Conservation (phyloP, 805 yeast genomes). For the Kregervanrija pseudodelftensis region DNA sequence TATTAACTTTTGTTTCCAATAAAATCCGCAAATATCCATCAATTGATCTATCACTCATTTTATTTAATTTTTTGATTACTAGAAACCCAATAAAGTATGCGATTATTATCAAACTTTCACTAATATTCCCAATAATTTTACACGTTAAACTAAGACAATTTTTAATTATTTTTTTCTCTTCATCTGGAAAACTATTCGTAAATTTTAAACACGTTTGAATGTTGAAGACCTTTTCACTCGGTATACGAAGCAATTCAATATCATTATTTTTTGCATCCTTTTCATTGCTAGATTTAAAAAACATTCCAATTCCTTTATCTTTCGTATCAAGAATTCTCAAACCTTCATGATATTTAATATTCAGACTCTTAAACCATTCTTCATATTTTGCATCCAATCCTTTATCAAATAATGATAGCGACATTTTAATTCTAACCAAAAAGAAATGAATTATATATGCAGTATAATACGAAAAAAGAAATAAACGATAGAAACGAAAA, state of each 20-base stretch:
- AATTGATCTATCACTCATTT: slow-evolving; percentile 5
- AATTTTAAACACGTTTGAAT: slow-evolving; percentile 24
- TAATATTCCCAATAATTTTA: slow-evolving; percentile 12
- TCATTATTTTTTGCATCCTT: slow-evolving; percentile 1
- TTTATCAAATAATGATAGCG: too few relatives aligned
- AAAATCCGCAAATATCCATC: slow-evolving; percentile 30
- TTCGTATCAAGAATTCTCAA: slow-evolving; percentile 11
- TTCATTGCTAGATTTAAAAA: slow-evolving; percentile 11
- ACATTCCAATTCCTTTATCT: slow-evolving; percentile 30
- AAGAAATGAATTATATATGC: too few relatives aligned
- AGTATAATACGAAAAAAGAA: too few relatives aligned
- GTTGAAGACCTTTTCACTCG: slow-evolving; percentile 25
- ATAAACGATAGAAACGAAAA: too few relatives aligned
- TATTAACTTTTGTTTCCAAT: slow-evolving; percentile 25
- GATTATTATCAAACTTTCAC: slow-evolving; percentile 21
- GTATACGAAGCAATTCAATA: slow-evolving; percentile 34
- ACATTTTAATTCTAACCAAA: too few relatives aligned
- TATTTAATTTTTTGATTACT: slow-evolving; percentile 6
- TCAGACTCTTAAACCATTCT: slow-evolving; percentile 10
- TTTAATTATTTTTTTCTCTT: slow-evolving; percentile 17
- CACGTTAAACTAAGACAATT: slow-evolving; percentile 8
- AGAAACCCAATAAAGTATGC: slow-evolving; percentile 19
- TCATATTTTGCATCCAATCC: background rate
- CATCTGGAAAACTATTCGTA: slow-evolving; percentile 7
- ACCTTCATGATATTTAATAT: slow-evolving; percentile 7